Evolutionary conservation across 2,329 filamentous ascomycete genomes (phyloP).

Genomic region (Clonostachys rosea): DNA sequence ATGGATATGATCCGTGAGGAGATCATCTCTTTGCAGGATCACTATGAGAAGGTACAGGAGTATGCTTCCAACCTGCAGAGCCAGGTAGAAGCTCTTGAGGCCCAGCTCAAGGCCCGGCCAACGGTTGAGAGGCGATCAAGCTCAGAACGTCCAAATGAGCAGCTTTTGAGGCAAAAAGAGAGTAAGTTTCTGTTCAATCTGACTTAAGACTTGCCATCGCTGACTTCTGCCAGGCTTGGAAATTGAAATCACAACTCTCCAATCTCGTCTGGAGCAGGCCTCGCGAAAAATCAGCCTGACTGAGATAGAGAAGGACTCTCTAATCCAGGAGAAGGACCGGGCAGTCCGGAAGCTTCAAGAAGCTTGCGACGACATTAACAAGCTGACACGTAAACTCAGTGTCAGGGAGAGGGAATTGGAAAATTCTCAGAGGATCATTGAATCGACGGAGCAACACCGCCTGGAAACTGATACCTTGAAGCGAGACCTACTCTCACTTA

Average conservation of each 20-base stretch:
- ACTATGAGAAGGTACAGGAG: conserved; percentile 49
- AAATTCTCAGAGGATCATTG: conserved; percentile 32
- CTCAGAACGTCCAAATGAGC: conserved; percentile 37
- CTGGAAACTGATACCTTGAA: conserved; percentile 30
- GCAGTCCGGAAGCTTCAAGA: conserved; percentile 58
- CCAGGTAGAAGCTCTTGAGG: conserved; percentile 44
- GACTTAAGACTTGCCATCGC: not conserved
- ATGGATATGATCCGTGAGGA: conserved; percentile 59
- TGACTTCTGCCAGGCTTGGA: conserved; percentile 43
- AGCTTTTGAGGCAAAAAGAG: conserved; percentile 46
- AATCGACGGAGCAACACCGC: conserved; percentile 30
- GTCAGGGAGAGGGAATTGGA: conserved; percentile 34
- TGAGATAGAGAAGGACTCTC: conserved; percentile 58
- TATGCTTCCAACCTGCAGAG: conserved; percentile 48
- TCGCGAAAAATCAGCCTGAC: conserved; percentile 58
- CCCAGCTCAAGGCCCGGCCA: conserved; percentile 40
- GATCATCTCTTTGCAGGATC: conserved; percentile 49
- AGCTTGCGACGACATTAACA: conserved; percentile 53
- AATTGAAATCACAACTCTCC: conserved; percentile 53
- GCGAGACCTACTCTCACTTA: conserved; percentile 32
- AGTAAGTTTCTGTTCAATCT: conserved; percentile 34
- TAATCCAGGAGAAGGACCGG: conserved; percentile 61
- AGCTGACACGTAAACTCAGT: conserved; percentile 36
- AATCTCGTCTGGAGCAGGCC: conserved; percentile 56
- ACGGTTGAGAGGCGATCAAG: conserved; percentile 31